phyloP scores from a whole-genome alignment of 208 protist species.

The Vickermania ingenoplastis region DNA sequence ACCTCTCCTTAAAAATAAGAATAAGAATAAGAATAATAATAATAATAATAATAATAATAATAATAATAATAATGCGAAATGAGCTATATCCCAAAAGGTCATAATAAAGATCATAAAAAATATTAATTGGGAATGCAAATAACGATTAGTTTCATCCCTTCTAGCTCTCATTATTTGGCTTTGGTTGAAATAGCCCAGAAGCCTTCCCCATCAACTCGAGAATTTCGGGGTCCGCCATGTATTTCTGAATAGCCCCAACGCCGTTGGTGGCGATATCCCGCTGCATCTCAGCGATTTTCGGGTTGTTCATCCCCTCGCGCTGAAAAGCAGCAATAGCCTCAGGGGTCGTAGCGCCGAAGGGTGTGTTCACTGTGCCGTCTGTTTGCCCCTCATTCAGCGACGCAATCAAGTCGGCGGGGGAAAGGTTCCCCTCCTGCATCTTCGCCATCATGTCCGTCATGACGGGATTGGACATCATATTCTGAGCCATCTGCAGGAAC shows the following conservation, averaged over 20 bases:
- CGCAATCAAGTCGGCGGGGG: slow-evolving; percentile 4
- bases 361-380: slow-evolving; percentile 59
- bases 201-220: slow-evolving; percentile 84
- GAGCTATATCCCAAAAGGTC: too few relatives aligned
- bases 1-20: too few relatives aligned
- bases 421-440: slow-evolving; percentile 32
- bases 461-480: slow-evolving; percentile 88
- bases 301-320: slow-evolving; percentile 75
- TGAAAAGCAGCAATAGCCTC: slow-evolving; percentile 58
- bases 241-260: slow-evolving; percentile 79
- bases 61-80: too few relatives aligned
- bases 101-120: too few relatives aligned
- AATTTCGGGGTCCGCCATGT: slow-evolving; percentile 86
- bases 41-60: too few relatives aligned
- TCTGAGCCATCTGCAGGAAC: slow-evolving; percentile 81
- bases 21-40: too few relatives aligned
- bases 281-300: slow-evolving; percentile 69
- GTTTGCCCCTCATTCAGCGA: slow-evolving; percentile 26
- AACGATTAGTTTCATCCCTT: too few relatives aligned
- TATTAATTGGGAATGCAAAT: too few relatives aligned
- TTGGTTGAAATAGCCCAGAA: too few relatives aligned
- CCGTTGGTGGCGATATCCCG: slow-evolving; percentile 78
- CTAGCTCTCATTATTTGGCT: too few relatives aligned
- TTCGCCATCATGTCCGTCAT: slow-evolving; percentile 77
- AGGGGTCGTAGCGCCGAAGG: slow-evolving; percentile 70